These are phyloP conservation scores for Wickerhamiella sorbophila DNA, from an alignment of 805 yeast species.

Conservation along the genomic window DNA sequence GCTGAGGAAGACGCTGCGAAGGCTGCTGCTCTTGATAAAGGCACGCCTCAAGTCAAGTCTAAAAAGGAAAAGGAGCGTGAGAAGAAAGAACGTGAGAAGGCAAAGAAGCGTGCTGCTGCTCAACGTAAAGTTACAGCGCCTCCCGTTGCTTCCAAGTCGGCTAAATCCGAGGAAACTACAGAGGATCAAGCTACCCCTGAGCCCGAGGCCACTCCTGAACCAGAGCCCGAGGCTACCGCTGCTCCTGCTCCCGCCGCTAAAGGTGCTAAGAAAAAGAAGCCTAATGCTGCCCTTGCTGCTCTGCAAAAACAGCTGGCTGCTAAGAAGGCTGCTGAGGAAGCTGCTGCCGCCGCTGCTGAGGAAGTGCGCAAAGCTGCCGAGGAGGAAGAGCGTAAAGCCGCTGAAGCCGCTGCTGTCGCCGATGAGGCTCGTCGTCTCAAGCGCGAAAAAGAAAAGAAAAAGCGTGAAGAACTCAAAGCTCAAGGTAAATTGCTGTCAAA, in stretches of 20 bases:
- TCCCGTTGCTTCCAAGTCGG: constrained; percentile 43
- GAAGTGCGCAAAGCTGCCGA: constrained; percentile 40
- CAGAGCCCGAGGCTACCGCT: constrained; percentile 22
- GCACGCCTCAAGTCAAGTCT: constrained; percentile 62
- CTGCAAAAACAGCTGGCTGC: constrained; percentile 79
- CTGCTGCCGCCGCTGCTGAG: constrained; percentile 55
- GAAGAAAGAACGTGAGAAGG: constrained; percentile 53
- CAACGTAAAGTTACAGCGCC: constrained; percentile 64
- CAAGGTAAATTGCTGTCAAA: constrained; percentile 91
- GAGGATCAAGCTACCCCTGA: background rate
- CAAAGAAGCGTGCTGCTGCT: constrained; percentile 79
- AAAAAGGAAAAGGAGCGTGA: constrained; percentile 95
- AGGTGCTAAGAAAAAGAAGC: constrained; percentile 56
- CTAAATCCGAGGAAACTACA: constrained; percentile 18
- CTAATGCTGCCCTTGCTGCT: constrained; percentile 84
- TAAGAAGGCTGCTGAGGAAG: constrained; percentile 78
- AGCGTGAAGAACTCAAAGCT: constrained; percentile 83
- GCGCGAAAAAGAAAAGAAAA: constrained; percentile 76
- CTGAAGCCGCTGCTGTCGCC: constrained; percentile 48
- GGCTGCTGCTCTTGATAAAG: constrained; percentile 23
- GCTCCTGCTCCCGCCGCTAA: constrained; percentile 28
- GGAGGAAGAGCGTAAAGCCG: constrained; percentile 35
- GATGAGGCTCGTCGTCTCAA: constrained; percentile 44
- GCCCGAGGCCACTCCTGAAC: constrained; percentile 34
- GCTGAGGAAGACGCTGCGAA: constrained; percentile 31